phyloP scores from a whole-genome alignment of 495 filamentous ascomycete genomes.

The Entonaema liquescens region DNA sequence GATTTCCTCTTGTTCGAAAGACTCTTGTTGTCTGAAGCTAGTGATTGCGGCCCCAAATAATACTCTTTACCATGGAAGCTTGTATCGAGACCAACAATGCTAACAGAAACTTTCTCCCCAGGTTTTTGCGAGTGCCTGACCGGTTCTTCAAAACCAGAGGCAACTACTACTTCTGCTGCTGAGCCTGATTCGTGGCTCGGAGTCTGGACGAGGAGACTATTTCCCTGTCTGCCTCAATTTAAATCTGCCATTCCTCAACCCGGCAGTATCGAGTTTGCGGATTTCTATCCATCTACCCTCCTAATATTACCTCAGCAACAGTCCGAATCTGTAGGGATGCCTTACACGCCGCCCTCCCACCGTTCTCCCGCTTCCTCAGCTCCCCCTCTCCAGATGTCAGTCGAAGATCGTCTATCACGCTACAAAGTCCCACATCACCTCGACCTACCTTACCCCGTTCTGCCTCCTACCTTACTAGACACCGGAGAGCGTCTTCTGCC shows the following conservation, averaged over 20 bases:
- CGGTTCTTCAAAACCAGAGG: conserved; percentile 27
- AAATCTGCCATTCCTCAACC: conserved; percentile 37
- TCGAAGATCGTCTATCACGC: conserved; percentile 64
- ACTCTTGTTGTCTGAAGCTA: not conserved
- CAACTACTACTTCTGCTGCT: conserved; percentile 12
- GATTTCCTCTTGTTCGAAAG: conserved; percentile 8
- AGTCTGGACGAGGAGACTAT: conserved; percentile 39
- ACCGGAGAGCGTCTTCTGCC: conserved; percentile 59
- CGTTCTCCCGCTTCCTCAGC: conserved; percentile 78
- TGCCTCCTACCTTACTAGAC: conserved; percentile 74
- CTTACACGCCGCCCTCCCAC: conserved; percentile 90
- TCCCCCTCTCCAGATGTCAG: conserved; percentile 69
- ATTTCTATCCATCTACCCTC: conserved; percentile 29
- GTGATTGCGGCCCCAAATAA: not conserved
- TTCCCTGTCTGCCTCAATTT: conserved; percentile 42
- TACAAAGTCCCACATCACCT: conserved; percentile 50
- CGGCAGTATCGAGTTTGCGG: conserved; percentile 30
- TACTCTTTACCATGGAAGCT: conserved; percentile 41
- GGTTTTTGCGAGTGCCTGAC: conserved; percentile 37
- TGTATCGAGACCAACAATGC: conserved; percentile 41
- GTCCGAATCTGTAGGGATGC: conserved; percentile 68
- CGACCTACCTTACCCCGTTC: conserved; percentile 73
- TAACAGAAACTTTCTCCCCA: conserved; percentile 40
- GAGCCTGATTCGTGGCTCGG: conserved; percentile 38
- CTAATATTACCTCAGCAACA: conserved; percentile 37